Evolutionary conservation across 352 stramenopile genomes (phyloP), one percentile per base, ranked within the genome.

Genomic region (Pythium scleroteichum): DNA sequence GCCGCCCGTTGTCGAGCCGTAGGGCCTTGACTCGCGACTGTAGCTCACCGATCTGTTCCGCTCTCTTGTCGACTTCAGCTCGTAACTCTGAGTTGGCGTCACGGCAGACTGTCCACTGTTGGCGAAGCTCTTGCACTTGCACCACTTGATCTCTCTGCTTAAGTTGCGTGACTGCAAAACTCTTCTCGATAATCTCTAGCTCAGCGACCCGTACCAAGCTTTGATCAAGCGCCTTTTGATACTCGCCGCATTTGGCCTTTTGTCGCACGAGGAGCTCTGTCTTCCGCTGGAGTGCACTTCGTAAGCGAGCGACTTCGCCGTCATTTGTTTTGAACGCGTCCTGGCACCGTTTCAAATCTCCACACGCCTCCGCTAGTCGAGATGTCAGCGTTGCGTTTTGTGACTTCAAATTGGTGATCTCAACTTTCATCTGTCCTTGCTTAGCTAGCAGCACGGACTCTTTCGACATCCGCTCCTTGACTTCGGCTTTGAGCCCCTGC

Each of bases 251-350:
- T 39, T 76, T 82, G 0, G 10, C 9, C 48, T 84, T 88, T 38
- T 80, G 74, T n/a, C 70, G 57, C 0, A 47, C 41, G 4, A 87
- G 52, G 17, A 88, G 49, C 27, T 88, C 76, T 4, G 66, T 69
- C 50, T 88, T 88, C 3, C 79, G 73, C 50, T 85, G 73, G 4
- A 79, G 22, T 12, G 76, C 65, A 20, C 66, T 51, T 17, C 75
- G 73, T 16, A 76, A 13, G 2, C 77, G 72, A 38, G 63, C 47
- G 2, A 59, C 47, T 55, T 87, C 75, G 10, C 68, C 58, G 4
- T 72, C 62, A 9, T 4, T 61, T 3, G 3, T 16, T 12, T 63
- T 61, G 0, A 26, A 33, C 38, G 69, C 66, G 3, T 59, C 61
- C 49, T 79, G 50, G 1, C 35, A 64, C 33, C 69, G 66, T 23